phyloP scores from a whole-genome alignment of 768 basidiomycete species.

The Calvatia gigantea region DNA sequence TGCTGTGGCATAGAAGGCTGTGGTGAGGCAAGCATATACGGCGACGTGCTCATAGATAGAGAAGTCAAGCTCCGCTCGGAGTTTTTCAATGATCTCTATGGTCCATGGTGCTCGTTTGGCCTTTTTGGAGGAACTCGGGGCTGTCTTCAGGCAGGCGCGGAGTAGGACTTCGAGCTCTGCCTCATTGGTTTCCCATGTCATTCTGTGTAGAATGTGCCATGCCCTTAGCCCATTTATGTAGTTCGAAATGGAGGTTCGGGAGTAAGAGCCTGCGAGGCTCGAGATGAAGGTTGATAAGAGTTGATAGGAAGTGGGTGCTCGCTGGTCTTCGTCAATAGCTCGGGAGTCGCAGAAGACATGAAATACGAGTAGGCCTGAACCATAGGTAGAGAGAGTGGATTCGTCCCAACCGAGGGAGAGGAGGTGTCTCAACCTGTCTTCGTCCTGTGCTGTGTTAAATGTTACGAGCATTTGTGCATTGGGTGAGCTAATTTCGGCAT shows the following conservation, averaged over 20 bases:
- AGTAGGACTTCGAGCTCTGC: constrained; percentile 25
- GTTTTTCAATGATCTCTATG: constrained; percentile 16
- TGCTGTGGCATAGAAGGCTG: constrained; percentile 31
- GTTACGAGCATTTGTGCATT: constrained; percentile 17
- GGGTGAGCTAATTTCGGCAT: not conserved
- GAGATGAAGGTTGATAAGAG: constrained; percentile 30
- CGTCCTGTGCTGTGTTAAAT: constrained; percentile 22
- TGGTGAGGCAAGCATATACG: constrained; percentile 31
- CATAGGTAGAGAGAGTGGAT: constrained; percentile 31
- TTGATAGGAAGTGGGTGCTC: constrained; percentile 22
- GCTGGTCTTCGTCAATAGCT: constrained; percentile 25
- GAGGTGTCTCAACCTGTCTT: too few relatives aligned
- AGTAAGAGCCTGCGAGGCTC: constrained; percentile 26
- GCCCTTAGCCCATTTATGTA: constrained; percentile 35
- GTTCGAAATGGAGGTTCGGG: constrained; percentile 30
- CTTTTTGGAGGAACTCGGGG: constrained; percentile 27
- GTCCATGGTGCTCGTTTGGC: constrained; percentile 29
- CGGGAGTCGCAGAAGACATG: constrained; percentile 37
- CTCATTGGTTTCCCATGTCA: constrained; percentile 25
- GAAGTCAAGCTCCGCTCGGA: constrained; percentile 22
- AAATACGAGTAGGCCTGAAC: constrained; percentile 30
- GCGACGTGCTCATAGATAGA: constrained; percentile 28
- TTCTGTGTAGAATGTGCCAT: constrained; percentile 44
- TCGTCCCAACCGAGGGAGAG: too few relatives aligned
- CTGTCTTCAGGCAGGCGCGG: constrained; percentile 22